Evolutionary conservation across 2,329 filamentous ascomycete genomes (phyloP).

Genomic region (Hortaea sp.): DNA sequence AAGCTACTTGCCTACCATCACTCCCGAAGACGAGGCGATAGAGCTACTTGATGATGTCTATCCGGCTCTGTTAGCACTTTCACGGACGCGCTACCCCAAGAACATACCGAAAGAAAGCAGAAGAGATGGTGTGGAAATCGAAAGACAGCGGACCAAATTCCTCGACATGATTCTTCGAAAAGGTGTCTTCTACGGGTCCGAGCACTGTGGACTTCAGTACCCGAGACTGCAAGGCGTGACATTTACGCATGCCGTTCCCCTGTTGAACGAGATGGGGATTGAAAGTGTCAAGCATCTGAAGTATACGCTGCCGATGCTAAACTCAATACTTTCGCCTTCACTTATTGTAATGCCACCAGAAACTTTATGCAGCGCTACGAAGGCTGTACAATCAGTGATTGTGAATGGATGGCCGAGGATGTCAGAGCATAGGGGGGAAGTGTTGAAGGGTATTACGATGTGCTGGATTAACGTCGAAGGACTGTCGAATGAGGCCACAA

Average conservation of each 20-base stretch:
- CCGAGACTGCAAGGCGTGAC: slow-evolving; percentile 48
- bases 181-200: slow-evolving; percentile 35
- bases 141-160: slow-evolving; percentile 24
- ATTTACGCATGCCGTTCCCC: slow-evolving; percentile 37
- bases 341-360: slow-evolving; percentile 58
- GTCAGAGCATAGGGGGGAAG: slow-evolving; percentile 49
- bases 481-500: not conserved
- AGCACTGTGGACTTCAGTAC: slow-evolving; percentile 48
- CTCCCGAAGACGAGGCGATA: slow-evolving; percentile 60
- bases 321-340: slow-evolving; percentile 57
- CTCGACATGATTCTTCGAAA: slow-evolving; percentile 37
- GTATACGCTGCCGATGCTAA: slow-evolving; percentile 58
- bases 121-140: slow-evolving; percentile 13
- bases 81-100: slow-evolving; percentile 32
- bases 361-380: slow-evolving; percentile 44
- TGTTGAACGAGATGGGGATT: slow-evolving; percentile 51
- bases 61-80: slow-evolving; percentile 52
- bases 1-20: slow-evolving; percentile 67
- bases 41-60: slow-evolving; percentile 56
- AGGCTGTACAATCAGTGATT: slow-evolving; percentile 49
- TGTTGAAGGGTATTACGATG: slow-evolving; percentile 48
- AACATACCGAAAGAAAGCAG: slow-evolving; percentile 1
- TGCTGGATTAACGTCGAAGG: slow-evolving; percentile 24
- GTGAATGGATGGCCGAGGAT: slow-evolving; percentile 61
- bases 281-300: slow-evolving; percentile 58